phyloP scores from a whole-genome alignment of 495 filamentous ascomycete genomes.

The Astrothelium macrocarpum region DNA sequence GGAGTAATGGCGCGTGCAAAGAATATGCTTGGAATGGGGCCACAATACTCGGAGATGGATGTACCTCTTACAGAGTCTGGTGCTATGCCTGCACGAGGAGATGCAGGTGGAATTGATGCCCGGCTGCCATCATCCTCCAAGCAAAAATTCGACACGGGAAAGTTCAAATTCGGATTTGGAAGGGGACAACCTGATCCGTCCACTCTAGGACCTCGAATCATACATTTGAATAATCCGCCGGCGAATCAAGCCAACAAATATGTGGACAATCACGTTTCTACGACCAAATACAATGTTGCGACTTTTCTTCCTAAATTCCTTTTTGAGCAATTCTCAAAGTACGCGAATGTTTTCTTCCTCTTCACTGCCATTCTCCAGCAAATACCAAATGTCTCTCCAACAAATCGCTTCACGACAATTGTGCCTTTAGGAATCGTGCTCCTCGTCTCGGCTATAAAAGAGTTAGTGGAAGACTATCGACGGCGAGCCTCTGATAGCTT shows the following conservation, averaged over 20 bases:
- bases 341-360: constrained; percentile 98
- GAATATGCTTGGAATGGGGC: constrained; percentile 81
- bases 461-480: constrained; percentile 88
- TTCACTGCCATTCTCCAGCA: constrained; percentile 95
- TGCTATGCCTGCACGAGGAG: constrained; percentile 37
- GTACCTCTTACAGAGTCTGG: constrained; percentile 80
- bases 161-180: constrained; percentile 93
- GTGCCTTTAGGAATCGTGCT: constrained; percentile 83
- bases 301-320: constrained; percentile 98
- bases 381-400: constrained; percentile 89
- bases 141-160: constrained; percentile 57
- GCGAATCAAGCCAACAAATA: constrained; percentile 84
- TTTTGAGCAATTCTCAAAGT: constrained; percentile 98
- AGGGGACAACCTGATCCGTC: constrained; percentile 78
- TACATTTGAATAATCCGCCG: constrained; percentile 94
- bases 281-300: constrained; percentile 90
- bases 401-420: constrained; percentile 92
- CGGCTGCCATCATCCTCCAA: constrained; percentile 25
- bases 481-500: constrained; percentile 77
- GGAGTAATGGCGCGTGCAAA: constrained; percentile 79
- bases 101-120: constrained; percentile 28
- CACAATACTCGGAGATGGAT: constrained; percentile 97
- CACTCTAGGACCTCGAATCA: constrained; percentile 81
- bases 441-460: constrained; percentile 87
- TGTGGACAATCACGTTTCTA: constrained; percentile 92